These are phyloP conservation scores for Fulvia fulva DNA, from an alignment of 2,329 filamentous ascomycete genomes.

Conservation along the genomic window DNA sequence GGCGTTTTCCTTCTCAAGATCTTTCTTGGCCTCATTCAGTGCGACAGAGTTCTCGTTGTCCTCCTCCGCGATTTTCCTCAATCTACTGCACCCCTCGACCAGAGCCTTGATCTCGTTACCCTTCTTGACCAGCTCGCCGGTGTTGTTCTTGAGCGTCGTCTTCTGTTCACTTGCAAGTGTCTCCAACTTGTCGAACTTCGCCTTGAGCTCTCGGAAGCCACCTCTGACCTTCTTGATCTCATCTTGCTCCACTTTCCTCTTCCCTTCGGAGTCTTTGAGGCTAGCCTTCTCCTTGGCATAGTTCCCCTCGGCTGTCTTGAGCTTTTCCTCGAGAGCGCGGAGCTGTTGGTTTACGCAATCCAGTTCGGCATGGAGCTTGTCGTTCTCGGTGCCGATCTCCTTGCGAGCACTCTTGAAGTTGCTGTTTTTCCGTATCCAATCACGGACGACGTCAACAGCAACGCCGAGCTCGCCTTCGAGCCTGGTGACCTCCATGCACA, in stretches of 20 bases:
- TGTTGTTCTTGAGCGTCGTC: neutral
- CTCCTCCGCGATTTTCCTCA: neutral
- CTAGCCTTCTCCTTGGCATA: neutral
- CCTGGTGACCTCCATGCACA: neutral
- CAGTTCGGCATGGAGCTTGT: neutral
- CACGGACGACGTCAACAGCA: neutral
- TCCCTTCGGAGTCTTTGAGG: neutral
- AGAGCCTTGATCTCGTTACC: neutral
- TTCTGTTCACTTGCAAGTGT: neutral
- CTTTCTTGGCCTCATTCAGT: neutral
- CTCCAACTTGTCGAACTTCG: too few species aligned
- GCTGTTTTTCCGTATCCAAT: too few species aligned
- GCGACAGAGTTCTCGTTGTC: neutral
- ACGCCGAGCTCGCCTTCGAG: neutral
- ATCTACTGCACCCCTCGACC: neutral
- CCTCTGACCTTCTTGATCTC: neutral
- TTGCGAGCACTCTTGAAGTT: too few species aligned
- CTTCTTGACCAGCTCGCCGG: neutral
- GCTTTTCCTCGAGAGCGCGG: neutral
- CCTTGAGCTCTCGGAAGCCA: neutral
- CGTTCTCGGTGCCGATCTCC: too few species aligned
- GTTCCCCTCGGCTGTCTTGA: neutral
- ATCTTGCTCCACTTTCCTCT: neutral
- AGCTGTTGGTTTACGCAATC: neutral
- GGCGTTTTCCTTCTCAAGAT: neutral